Conservation (phyloP, 352 stramenopile genomes). For the Globisporangium emineosum region DNA sequence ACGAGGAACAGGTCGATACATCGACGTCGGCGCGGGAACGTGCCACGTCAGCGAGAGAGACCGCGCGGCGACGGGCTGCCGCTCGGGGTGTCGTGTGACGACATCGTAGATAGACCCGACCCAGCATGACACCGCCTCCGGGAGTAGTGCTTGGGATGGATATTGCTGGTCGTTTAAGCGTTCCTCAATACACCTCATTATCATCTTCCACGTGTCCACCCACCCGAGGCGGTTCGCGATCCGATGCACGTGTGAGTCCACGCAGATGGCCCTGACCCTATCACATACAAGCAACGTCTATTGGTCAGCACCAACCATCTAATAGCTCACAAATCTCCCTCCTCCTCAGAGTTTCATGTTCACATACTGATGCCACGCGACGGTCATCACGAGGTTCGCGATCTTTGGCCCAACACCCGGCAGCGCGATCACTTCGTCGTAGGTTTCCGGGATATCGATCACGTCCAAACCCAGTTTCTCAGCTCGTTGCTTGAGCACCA, state of each 20-base stretch:
- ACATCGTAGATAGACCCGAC: too few relatives aligned
- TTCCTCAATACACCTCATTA: too few relatives aligned
- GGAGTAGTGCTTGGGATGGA: too few relatives aligned
- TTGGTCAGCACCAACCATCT: background rate
- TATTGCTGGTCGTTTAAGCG: too few relatives aligned
- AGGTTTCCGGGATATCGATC: constrained; percentile 89
- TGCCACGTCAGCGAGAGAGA: too few relatives aligned
- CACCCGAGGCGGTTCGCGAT: constrained; percentile 95
- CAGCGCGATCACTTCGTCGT: constrained; percentile 87
- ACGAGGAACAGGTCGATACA: too few relatives aligned
- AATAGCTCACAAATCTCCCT: too few relatives aligned
- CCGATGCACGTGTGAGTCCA: constrained; percentile 97
- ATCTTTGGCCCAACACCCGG: constrained; percentile 96
- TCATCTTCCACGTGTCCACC: constrained; percentile 91
- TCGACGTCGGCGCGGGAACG: too few relatives aligned
- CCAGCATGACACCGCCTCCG: too few relatives aligned
- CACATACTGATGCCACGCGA: constrained; percentile 83
- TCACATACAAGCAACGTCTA: background rate
- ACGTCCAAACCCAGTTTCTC: constrained; percentile 17
- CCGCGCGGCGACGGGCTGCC: too few relatives aligned
- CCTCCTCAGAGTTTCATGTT: background rate
- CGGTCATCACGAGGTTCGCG: constrained; percentile 92
- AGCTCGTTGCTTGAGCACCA: constrained; percentile 35
- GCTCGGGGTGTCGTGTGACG: too few relatives aligned
- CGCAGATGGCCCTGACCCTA: constrained; percentile 89